phyloP scores from a whole-genome alignment of 805 yeast genomes.

The Candida easanensis region DNA sequence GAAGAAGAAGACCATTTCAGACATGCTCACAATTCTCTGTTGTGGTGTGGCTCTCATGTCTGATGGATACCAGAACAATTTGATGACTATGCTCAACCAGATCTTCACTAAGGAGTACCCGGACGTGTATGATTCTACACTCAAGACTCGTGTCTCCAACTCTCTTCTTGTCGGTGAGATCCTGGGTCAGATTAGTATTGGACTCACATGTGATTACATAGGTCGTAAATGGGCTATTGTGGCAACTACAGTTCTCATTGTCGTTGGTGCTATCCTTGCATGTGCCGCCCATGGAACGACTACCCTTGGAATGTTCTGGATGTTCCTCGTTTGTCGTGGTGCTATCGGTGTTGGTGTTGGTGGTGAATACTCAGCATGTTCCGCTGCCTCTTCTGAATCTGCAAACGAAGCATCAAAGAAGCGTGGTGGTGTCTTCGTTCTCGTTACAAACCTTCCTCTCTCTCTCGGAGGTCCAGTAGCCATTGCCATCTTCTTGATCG shows the following conservation, averaged over 20 bases:
- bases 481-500: conserved; percentile 62
- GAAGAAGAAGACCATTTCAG: conserved; percentile 31
- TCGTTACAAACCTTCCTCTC: conserved; percentile 72
- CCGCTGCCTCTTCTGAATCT: conserved; percentile 68
- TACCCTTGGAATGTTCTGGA: conserved; percentile 66
- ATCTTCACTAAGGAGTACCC: conserved; percentile 46
- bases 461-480: conserved; percentile 82
- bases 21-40: conserved; percentile 50
- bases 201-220: conserved; percentile 60
- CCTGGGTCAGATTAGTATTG: conserved; percentile 66
- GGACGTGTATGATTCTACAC: conserved; percentile 36
- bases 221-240: conserved; percentile 73
- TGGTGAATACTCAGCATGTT: conserved; percentile 71
- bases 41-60: conserved; percentile 71
- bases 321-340: conserved; percentile 72
- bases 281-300: conserved; percentile 67
- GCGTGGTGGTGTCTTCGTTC: conserved; percentile 63
- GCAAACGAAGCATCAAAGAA: conserved; percentile 63
- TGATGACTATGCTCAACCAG: conserved; percentile 67
- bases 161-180: conserved; percentile 68
- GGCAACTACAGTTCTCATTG: conserved; percentile 56
- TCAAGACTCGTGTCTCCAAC: conserved; percentile 67
- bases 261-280: conserved; percentile 62
- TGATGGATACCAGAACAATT: conserved; percentile 75
- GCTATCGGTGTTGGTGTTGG: conserved; percentile 78